A percentile compares a stretch with the other conserved stretches of the same genome.
These are phyloP conservation scores for Calonectria hawksworthii DNA, from an alignment of 2,329 filamentous ascomycete species.

Conservation along the genomic window DNA sequence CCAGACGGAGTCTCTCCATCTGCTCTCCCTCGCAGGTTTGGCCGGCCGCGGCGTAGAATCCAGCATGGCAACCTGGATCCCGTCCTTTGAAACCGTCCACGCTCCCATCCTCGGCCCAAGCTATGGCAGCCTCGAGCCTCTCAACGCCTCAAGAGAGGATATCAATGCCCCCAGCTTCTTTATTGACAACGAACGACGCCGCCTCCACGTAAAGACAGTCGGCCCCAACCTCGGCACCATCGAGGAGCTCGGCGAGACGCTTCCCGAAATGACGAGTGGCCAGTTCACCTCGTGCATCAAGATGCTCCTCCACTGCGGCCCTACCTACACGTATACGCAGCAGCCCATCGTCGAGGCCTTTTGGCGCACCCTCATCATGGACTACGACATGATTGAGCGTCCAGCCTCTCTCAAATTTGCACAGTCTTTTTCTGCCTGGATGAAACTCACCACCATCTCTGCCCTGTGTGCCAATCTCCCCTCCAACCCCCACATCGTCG, in stretches of 20 bases:
- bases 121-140: conserved; percentile 25
- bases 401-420: conserved; percentile 33
- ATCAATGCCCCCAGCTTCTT: conserved; percentile 11
- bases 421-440: conserved; percentile 34
- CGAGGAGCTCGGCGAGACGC: conserved; percentile 33
- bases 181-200: conserved; percentile 22
- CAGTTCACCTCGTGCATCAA: conserved; percentile 31
- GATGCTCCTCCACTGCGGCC: conserved; percentile 40
- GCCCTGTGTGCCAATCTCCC: conserved; percentile 16
- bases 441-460: conserved; percentile 31
- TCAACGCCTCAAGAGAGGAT: conserved; percentile 19
- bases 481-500: conserved; percentile 26
- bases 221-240: conserved; percentile 36
- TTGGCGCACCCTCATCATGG: conserved; percentile 45
- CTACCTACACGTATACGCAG: conserved; percentile 32
- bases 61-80: conserved; percentile 37
- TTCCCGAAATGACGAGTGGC: conserved; percentile 24
- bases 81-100: conserved; percentile 38
- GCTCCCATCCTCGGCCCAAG: conserved; percentile 32
- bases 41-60: conserved; percentile 27
- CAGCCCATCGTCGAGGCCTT: conserved; percentile 46
- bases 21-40: conserved; percentile 38
- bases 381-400: conserved; percentile 37
- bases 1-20: conserved; percentile 35
- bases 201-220: conserved; percentile 32